These are phyloP conservation scores for Spinacia oleracea DNA, from an alignment of 179 eudicot genomes.

Conservation along the genomic window DNA sequence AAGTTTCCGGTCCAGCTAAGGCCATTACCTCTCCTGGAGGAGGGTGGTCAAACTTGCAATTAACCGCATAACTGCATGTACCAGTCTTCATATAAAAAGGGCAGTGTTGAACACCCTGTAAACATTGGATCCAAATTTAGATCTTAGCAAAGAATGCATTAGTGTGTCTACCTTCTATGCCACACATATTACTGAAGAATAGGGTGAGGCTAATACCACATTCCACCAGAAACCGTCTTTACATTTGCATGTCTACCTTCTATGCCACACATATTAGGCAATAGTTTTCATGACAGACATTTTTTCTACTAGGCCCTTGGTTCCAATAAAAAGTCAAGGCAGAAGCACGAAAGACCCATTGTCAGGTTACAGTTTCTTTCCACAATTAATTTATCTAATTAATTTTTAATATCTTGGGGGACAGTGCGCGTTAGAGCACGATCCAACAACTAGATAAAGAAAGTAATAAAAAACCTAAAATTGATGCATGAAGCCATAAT, in stretches of 20 bases:
- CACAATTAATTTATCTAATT: too few relatives aligned
- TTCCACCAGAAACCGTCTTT: not conserved
- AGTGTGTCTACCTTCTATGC: too few relatives aligned
- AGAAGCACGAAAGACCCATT: not conserved
- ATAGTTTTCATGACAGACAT: not conserved
- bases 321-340: too few relatives aligned
- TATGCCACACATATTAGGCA: not conserved
- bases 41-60: slow-evolving; percentile 96
- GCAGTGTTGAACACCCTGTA: slow-evolving; percentile 71
- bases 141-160: not conserved
- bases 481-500: not conserved
- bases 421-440: too few relatives aligned
- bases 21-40: slow-evolving; percentile 92
- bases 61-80: slow-evolving; percentile 73
- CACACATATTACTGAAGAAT: not conserved
- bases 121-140: not conserved
- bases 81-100: slow-evolving; percentile 97
- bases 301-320: not conserved
- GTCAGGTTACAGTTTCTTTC: too few relatives aligned
- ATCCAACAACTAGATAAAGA: too few relatives aligned
- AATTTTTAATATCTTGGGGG: too few relatives aligned
- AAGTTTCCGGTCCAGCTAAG: slow-evolving; percentile 33
- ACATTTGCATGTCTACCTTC: not conserved
- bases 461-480: too few relatives aligned
- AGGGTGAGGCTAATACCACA: not conserved